Base-by-base conservation (phyloP, 495 filamentous ascomycete genomes). In the Talaromyces thailandensis region DNA sequence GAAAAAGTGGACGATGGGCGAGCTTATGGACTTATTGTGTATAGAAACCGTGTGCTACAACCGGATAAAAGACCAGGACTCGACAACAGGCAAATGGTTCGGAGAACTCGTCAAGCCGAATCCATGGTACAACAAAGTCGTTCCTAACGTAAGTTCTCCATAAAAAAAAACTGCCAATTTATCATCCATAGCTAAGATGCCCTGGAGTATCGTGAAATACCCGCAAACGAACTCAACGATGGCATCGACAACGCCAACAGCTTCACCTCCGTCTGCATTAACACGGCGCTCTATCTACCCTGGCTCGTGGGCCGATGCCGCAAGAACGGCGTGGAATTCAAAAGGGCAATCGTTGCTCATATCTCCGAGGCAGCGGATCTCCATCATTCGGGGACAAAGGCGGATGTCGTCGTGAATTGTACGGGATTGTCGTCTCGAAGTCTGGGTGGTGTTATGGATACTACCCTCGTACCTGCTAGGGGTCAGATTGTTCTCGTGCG, bases 401-500 rank as follows among this genome's bases (percentile, higher is more conserved):
- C 86, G 0, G 85, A 91, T 64, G 66, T 96, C 0, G 76, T 96
- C 0, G 76, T 98, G 35, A 98, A 98, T 66, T 92, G 93, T 68
- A 93, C 93, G 0, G 94, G 95, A 0, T 73, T 98, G 16, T 77
- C 85, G 25, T 85, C 91, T 1, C 81, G 74, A 24, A 84, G 76
- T 56, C 82, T 98, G 0, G 92, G 92, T 26, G 94, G 94, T 23
- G 94, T 98, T 1, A 79, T 81, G 75, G 94, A 98, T 65, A 69
- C 71, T 53, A 84, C 80, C 4, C 82, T 98, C 31, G 79, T 85
- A 57, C 93, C 94, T 2, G 88, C 81, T 1, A 84, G 94, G 1
- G 94, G 93, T 9, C 94, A 98, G 74, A 88, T 91, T 28, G 90
- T 97, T 0, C 67, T 98, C 0, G 94, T 98, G 9, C 76, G 93